A percentile compares a stretch with the other conserved stretches of the same genome.
Conservation (phyloP, 192 early-diverging fungal genomes). For the Linnemannia exigua region DNA sequence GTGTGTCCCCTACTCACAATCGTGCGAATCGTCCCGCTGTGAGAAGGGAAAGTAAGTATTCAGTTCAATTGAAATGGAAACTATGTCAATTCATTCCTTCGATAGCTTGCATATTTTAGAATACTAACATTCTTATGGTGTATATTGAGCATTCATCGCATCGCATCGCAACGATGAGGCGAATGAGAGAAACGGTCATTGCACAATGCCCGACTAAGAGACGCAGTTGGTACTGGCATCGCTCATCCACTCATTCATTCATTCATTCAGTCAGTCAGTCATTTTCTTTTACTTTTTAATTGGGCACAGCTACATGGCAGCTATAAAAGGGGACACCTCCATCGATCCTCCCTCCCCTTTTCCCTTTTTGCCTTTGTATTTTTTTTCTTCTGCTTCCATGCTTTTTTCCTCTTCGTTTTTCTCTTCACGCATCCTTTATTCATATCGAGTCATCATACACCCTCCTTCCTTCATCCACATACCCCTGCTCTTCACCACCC, state of each 20-base stretch:
- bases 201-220: no score
- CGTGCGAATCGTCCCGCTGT: not conserved
- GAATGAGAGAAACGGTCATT: no score
- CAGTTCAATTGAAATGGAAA: not conserved
- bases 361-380: not conserved
- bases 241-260: not conserved
- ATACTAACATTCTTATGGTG: not conserved
- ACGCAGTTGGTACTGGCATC: no score
- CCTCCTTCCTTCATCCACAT: no score
- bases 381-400: not conserved
- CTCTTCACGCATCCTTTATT: not conserved
- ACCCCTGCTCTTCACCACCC: no score
- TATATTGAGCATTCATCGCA: not conserved
- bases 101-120: not conserved
- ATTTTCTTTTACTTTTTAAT: not conserved
- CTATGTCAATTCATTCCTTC: not conserved
- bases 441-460: constrained; percentile 3
- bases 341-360: not conserved
- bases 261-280: not conserved
- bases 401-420: not conserved
- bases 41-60: not conserved
- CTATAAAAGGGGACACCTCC: not conserved
- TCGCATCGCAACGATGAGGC: not conserved
- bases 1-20: not conserved
- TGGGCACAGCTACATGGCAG: not conserved